A percentile compares a stretch with the other conserved stretches of the same genome.
Evolutionary conservation across 139 green algal species (phyloP).

Genomic region (Closterium sp.): DNA sequence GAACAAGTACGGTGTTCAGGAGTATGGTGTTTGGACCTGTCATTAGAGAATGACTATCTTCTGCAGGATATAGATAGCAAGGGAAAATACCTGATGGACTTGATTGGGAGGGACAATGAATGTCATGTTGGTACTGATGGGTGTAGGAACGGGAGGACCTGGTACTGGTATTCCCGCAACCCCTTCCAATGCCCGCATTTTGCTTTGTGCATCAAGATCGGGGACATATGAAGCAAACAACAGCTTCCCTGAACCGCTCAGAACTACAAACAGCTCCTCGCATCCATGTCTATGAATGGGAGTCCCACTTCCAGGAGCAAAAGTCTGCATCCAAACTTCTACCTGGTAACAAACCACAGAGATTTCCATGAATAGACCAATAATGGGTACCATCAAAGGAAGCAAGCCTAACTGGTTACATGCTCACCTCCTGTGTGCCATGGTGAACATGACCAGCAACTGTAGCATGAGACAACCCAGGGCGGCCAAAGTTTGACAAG

Average conservation of each 20-base stretch:
- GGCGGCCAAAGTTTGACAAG: neutral
- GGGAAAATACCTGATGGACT: constrained; percentile 8
- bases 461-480: neutral
- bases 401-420: neutral
- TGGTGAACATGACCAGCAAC: neutral
- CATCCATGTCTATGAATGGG: constrained; percentile 54
- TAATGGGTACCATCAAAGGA: neutral
- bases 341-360: constrained; percentile 31
- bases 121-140: constrained; percentile 35
- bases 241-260: constrained; percentile 20
- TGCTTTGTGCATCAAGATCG: neutral
- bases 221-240: neutral
- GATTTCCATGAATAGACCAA: neutral
- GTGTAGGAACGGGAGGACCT: neutral
- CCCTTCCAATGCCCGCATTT: neutral
- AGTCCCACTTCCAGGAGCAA: constrained; percentile 50
- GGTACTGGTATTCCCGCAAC: neutral
- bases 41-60: too few species aligned
- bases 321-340: constrained; percentile 56
- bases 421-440: neutral
- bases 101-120: constrained; percentile 47
- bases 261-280: constrained; percentile 54
- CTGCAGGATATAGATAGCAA: neutral
- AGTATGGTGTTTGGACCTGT: too few species aligned
- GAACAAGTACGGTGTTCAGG: neutral